Evolutionary conservation across 1,284 basidiomycete species (phyloP).

Genomic region (Trametes hirsuta): DNA sequence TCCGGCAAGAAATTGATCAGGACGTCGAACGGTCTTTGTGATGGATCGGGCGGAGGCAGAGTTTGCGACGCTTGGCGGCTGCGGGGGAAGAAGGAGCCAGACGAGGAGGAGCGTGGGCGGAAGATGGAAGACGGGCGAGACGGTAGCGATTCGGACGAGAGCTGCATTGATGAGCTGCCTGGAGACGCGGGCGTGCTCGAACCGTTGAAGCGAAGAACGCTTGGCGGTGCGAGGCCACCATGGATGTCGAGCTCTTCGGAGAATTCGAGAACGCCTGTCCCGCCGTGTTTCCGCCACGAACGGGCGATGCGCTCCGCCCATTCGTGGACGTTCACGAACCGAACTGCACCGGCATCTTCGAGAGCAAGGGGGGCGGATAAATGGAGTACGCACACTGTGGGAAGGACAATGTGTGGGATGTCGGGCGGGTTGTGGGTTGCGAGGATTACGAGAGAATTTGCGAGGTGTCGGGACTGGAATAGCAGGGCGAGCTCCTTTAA

Average conservation of each 20-base stretch:
- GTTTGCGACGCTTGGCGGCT: slow-evolving; percentile 5
- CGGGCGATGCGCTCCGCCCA: slow-evolving; percentile 55
- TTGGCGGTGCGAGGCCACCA: slow-evolving; percentile 29
- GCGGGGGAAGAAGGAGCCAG: slow-evolving; percentile 16
- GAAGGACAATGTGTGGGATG: slow-evolving; percentile 37
- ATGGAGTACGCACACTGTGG: slow-evolving; percentile 49
- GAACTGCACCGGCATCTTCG: slow-evolving; percentile 50
- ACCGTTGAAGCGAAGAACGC: slow-evolving; percentile 25
- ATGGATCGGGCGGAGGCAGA: slow-evolving; percentile 34
- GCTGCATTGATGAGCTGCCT: slow-evolving; percentile 25
- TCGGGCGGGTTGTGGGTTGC: slow-evolving; percentile 50
- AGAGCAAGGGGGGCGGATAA: slow-evolving; percentile 46
- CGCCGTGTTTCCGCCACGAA: slow-evolving; percentile 45
- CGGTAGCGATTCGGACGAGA: slow-evolving; percentile 14
- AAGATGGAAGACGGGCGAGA: slow-evolving; percentile 19
- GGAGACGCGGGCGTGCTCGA: slow-evolving; percentile 32
- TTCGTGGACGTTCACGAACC: slow-evolving; percentile 53
- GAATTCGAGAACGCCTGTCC: slow-evolving; percentile 37
- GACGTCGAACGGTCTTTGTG: slow-evolving; percentile 44
- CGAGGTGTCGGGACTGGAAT: slow-evolving; percentile 47
- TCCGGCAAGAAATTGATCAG: slow-evolving; percentile 45
- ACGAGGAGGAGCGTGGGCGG: slow-evolving; percentile 14
- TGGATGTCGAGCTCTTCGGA: slow-evolving; percentile 34
- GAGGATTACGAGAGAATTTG: slow-evolving; percentile 50
- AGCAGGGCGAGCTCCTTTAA: slow-evolving; percentile 47